phyloP scores from a whole-genome alignment of 2,329 filamentous ascomycete species.

The Cladosporium sp. region DNA sequence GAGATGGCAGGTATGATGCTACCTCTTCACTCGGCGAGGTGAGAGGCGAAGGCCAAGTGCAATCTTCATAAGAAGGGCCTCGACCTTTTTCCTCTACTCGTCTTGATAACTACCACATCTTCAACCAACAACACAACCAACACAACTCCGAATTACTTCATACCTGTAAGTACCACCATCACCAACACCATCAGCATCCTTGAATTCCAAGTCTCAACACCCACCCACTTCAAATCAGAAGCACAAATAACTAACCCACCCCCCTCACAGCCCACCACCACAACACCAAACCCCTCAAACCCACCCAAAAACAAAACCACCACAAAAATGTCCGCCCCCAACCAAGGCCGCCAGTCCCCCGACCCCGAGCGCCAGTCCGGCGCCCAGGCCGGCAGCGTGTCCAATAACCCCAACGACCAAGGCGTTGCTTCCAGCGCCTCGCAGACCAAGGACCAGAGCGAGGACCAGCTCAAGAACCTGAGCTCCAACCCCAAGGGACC shows the following conservation, averaged over 20 bases:
- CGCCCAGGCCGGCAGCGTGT: constrained; percentile 62
- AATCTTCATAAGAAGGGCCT: no score
- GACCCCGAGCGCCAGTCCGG: constrained; percentile 64
- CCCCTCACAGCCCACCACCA: neutral
- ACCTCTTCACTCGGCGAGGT: no score
- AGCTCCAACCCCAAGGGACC: constrained; percentile 63
- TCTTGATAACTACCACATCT: no score
- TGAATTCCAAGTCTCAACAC: no score
- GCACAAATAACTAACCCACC: neutral
- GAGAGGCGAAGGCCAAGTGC: no score
- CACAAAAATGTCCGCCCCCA: constrained; percentile 65
- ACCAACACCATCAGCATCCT: no score
- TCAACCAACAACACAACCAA: no score
- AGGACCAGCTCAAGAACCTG: constrained; percentile 52
- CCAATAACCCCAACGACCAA: constrained; percentile 54
- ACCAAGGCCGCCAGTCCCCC: constrained; percentile 72
- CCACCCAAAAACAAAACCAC: constrained; percentile 34
- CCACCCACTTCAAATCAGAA: neutral
- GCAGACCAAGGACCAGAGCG: constrained; percentile 48
- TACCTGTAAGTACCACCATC: no score
- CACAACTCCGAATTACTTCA: no score
- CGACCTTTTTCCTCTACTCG: no score
- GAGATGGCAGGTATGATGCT: no score
- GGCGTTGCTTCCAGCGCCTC: constrained; percentile 37
- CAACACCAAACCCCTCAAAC: neutral